A percentile compares a stretch with the other conserved stretches of the same genome.
phyloP scores from a whole-genome alignment of 257 asterid species.

The Fraxinus anomala region DNA sequence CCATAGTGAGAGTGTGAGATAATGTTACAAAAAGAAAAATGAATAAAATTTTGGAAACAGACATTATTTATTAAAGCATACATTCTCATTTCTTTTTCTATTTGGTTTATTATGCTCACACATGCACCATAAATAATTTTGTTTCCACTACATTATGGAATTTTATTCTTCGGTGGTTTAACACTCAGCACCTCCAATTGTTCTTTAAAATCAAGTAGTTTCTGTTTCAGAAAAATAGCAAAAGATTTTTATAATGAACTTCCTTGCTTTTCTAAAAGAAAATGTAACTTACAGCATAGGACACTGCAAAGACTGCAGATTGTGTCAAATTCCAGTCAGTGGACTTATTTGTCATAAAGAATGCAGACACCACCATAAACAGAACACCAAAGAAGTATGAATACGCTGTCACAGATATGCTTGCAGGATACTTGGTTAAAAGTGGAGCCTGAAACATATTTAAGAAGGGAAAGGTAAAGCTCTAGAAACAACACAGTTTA shows the following conservation, averaged over 20 bases:
- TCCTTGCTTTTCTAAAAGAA: background rate
- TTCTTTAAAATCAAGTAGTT: background rate
- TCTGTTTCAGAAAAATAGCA: background rate
- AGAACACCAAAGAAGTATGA: conserved; percentile 76
- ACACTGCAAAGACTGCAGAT: conserved; percentile 76
- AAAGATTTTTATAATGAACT: conserved; percentile 16
- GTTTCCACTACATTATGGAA: background rate
- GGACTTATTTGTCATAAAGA: conserved; percentile 52
- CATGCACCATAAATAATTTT: too few relatives aligned
- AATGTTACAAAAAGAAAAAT: too few relatives aligned
- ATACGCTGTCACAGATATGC: conserved; percentile 89
- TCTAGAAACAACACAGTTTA: conserved; percentile 24
- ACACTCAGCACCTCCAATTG: background rate
- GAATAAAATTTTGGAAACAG: too few relatives aligned
- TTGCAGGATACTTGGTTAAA: conserved; percentile 84
- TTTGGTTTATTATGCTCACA: too few relatives aligned
- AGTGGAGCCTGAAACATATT: conserved; percentile 73
- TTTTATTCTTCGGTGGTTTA: background rate
- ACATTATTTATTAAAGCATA: too few relatives aligned
- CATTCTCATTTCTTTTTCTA: too few relatives aligned
- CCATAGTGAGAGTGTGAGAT: too few relatives aligned
- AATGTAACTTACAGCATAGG: conserved; percentile 76
- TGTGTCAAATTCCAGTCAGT: conserved; percentile 74
- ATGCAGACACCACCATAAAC: conserved; percentile 66
- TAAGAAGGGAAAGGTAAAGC: conserved; percentile 24